Percentiles rank a stretch among this genome's conserved stretches.
Conservation (phyloP, 2,329 filamentous ascomycete species). For the Coleophoma eucalyptorum region DNA sequence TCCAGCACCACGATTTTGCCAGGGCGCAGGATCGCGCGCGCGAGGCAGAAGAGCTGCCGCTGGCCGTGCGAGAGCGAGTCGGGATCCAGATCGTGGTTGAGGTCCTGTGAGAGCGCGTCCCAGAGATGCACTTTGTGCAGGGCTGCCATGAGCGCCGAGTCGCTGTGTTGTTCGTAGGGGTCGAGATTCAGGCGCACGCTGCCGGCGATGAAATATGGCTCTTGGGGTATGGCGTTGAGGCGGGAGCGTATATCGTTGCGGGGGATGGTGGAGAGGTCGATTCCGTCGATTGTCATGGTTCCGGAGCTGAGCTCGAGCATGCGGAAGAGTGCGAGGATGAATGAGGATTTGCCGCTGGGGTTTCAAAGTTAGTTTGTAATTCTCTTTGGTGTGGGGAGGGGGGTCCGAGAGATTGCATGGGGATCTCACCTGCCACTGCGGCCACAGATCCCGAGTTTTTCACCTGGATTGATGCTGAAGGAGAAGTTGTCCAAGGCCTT, state of each 20-base stretch:
- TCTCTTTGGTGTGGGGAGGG: no score
- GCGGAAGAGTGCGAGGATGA: constrained; percentile 42
- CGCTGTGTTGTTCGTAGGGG: constrained; percentile 24
- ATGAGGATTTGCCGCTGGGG: constrained; percentile 34
- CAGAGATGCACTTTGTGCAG: neutral
- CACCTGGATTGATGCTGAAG: constrained; percentile 27
- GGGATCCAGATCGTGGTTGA: constrained; percentile 27
- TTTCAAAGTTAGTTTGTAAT: no score
- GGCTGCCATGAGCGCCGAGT: neutral
- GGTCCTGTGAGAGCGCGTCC: constrained; percentile 11
- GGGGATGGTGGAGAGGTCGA: constrained; percentile 34
- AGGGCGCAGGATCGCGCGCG: constrained; percentile 36
- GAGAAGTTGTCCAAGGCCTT: constrained; percentile 6
- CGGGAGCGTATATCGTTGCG: constrained; percentile 33
- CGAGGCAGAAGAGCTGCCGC: constrained; percentile 42
- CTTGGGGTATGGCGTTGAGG: constrained; percentile 39
- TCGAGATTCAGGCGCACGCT: constrained; percentile 30
- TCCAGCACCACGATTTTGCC: constrained; percentile 35
- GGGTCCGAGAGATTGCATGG: no score
- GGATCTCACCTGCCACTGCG: constrained; percentile 10
- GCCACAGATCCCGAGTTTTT: constrained; percentile 48
- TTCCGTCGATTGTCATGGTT: constrained; percentile 34
- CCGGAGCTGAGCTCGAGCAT: constrained; percentile 40
- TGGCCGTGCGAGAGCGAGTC: constrained; percentile 39
- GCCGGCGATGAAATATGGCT: constrained; percentile 36